Conservation (phyloP, 306 rosid genomes). For the Ochetophila trinervis region DNA sequence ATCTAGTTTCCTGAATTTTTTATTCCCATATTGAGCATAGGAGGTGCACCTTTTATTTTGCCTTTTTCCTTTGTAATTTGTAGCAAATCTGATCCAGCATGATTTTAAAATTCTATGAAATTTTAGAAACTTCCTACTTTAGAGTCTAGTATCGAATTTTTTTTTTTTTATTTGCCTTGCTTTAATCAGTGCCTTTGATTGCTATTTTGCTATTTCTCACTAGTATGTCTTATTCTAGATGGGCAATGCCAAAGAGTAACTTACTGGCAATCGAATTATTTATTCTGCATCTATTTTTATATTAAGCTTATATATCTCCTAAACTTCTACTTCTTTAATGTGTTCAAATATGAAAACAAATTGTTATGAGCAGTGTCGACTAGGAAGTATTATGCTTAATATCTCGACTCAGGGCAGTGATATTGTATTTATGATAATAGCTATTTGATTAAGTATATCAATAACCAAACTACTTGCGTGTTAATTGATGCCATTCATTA, state of each 20-base stretch:
- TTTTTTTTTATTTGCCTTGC: neutral
- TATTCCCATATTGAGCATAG: neutral
- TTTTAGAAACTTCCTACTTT: neutral
- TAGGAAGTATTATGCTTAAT: no score
- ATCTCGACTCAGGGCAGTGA: neutral
- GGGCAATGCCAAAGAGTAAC: no score
- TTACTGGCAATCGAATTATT: no score
- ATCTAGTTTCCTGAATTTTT: neutral
- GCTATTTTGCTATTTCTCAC: no score
- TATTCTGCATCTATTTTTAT: no score
- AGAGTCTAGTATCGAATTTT: no score
- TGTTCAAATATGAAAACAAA: no score
- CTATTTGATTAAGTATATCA: neutral
- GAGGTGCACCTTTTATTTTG: constrained; percentile 6
- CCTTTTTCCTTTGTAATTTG: neutral
- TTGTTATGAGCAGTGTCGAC: no score
- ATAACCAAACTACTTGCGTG: neutral
- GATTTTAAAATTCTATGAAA: neutral
- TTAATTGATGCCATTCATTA: neutral
- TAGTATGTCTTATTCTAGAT: no score
- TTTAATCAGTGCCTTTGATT: neutral
- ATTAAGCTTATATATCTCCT: no score
- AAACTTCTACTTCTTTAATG: no score
- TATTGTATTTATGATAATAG: neutral
- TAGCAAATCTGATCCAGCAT: constrained; percentile 1